These are phyloP conservation scores for Rutstroemia sp. DNA, from an alignment of 2,329 filamentous ascomycete species.

Conservation along the genomic window DNA sequence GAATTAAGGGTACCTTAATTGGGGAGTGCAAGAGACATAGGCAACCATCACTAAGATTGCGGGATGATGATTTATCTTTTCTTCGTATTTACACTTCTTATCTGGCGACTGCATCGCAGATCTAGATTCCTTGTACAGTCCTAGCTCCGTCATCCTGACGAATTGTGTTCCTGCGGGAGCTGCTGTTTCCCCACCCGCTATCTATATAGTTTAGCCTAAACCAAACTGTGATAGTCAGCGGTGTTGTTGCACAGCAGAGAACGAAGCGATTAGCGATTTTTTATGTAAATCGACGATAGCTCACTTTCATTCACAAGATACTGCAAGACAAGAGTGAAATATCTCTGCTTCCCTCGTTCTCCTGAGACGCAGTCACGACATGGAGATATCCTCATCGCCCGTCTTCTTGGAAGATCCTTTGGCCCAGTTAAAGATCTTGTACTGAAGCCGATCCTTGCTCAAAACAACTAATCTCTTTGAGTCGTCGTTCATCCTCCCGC, in stretches of 20 bases:
- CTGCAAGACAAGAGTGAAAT: not conserved
- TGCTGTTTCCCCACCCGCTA: not conserved
- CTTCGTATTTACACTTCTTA: not conserved
- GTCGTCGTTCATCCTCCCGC: conserved; percentile 9
- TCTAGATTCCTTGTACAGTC: too few relatives aligned
- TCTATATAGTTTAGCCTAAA: too few relatives aligned
- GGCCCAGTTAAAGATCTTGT: conserved; percentile 23
- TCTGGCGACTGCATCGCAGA: not conserved
- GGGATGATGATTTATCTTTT: not conserved
- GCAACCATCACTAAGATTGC: not conserved
- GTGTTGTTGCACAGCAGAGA: too few relatives aligned
- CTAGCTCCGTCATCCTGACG: not conserved
- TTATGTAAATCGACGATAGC: not conserved
- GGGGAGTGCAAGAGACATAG: not conserved
- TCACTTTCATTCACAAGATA: not conserved
- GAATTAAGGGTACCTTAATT: not conserved
- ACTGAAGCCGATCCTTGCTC: conserved; percentile 21
- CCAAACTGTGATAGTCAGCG: too few relatives aligned
- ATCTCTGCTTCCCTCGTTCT: not conserved
- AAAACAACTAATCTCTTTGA: conserved; percentile 22
- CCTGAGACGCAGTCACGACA: conserved; percentile 15
- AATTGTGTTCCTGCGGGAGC: not conserved
- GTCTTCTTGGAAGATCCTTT: not conserved
- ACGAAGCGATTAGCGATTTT: not conserved
- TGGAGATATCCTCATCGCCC: conserved; percentile 18